Conservation (phyloP, 805 yeast species). For the Starmerella davenportii region DNA sequence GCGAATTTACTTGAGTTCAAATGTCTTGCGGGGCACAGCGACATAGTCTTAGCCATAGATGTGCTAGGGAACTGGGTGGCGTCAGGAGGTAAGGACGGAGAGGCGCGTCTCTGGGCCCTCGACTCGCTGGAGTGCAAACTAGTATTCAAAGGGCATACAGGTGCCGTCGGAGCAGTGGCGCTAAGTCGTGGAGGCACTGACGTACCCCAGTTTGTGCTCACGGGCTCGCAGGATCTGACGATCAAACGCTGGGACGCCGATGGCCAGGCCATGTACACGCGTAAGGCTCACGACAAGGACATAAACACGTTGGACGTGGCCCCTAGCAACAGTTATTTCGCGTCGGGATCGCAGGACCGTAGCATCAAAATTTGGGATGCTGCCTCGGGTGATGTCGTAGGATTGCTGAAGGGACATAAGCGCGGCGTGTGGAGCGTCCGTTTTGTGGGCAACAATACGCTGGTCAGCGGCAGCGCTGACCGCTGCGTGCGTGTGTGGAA, state of each 20-base stretch:
- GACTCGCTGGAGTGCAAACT: slow-evolving; percentile 32
- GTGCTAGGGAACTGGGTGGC: slow-evolving; percentile 77
- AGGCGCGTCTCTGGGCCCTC: slow-evolving; percentile 67
- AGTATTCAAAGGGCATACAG: slow-evolving; percentile 68
- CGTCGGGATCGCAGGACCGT: slow-evolving; percentile 89
- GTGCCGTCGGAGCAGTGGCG: slow-evolving; percentile 67
- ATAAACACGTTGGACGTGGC: slow-evolving; percentile 77
- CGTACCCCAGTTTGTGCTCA: slow-evolving; percentile 52
- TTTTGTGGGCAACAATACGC: slow-evolving; percentile 57
- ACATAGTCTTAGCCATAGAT: slow-evolving; percentile 66
- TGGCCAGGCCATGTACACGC: slow-evolving; percentile 54
- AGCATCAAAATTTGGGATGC: slow-evolving; percentile 78
- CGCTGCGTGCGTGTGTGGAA: slow-evolving; percentile 83
- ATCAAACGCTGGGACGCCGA: slow-evolving; percentile 63
- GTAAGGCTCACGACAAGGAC: slow-evolving; percentile 94
- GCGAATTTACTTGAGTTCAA: slow-evolving; percentile 25
- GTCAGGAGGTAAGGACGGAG: slow-evolving; percentile 78
- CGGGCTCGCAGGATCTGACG: slow-evolving; percentile 72
- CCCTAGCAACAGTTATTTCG: slow-evolving; percentile 77
- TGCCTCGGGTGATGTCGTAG: slow-evolving; percentile 71
- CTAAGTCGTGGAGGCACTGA: slow-evolving; percentile 36
- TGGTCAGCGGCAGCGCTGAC: slow-evolving; percentile 81
- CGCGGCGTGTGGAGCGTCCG: slow-evolving; percentile 88
- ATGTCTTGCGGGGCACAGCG: slow-evolving; percentile 64
- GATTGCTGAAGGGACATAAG: slow-evolving; percentile 73